Base-by-base conservation (phyloP, 1,139 yeast species). In the Scheffersomyces illinoinensis region DNA sequence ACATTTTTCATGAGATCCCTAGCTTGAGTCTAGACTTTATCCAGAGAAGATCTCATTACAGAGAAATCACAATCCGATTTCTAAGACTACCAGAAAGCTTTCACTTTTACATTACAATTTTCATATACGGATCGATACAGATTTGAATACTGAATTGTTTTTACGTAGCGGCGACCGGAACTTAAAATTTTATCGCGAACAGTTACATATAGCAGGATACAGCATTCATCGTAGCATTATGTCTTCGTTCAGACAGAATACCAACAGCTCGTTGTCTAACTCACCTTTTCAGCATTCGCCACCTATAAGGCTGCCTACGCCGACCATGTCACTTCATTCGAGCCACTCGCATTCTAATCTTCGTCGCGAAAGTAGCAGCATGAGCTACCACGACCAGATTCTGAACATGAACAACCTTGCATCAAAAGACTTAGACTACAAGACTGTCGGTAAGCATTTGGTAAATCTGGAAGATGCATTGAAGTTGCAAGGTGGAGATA, bases 401-500 rank as follows among this genome's bases (percentile, higher is more conserved):
- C 66, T 73, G 23, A 63, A 64, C 52, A 58, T 75, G 48, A 70
- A 69, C 56, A 58, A 58, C 47, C 52, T 60, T 24, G 56, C 67
- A 21, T 59, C 64, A 46, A 67, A 67, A 20, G 72, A 69, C 52
- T 64, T 76, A 19, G 80, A 77, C 63, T 70, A 67, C 62, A 75
- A 71, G 56, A 68, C 75, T 24, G 68, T 76, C 47, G 66, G 70
- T 54, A 76, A 76, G 59, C 82, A 78, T 63, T 65, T 78, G 57
- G 76, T 72, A 4, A 67, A 63, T 50, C 79, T 71, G 23, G 79
- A 77, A 54, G 81, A 77, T 50, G 75, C 84, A 5, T 71, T 85
- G 54, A 81, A 79, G 58, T 70, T 78, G 51, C 90, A 85, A 54
- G 93, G 93, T 12, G 96, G 92, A 14, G 95, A 90, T 68, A 87